Base-by-base conservation (phyloP, 176 grass and related monocot genomes). In the Oryza glumipatula region DNA sequence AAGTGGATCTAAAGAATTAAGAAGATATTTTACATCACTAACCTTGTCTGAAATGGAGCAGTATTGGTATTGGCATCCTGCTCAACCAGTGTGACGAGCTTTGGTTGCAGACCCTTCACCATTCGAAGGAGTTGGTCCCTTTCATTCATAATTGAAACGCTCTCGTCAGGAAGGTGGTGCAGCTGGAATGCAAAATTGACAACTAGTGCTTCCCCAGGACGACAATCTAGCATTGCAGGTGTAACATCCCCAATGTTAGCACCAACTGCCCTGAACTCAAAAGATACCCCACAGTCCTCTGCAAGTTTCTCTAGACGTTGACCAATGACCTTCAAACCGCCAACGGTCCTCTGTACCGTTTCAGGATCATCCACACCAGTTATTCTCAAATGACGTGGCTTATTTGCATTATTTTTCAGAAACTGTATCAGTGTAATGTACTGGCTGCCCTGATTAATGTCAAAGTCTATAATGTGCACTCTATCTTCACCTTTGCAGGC, bases 171-270 rank as follows among this genome's bases (percentile, higher is more conserved):
- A 87, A 99, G 92, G 73, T 99, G 96, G 77, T 99, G 96, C 78
- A 99, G 87, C 68, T 99, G 96, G 81, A 96, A 99, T 2, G 96
- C 93, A 87, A 99, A 99, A 87, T 96, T 99, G 68, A 94, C 96
- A 70, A 99, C 68, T 28, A 99, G 68, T 47, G 89, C 91, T 83
- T 99, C 96, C 47, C 89, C 96, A 64, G 78, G 84, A 78, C 13
- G 84, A 36, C 91, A 95, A 73, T 94, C 93, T 61, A 99, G 85
- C 93, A 96, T 99, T 80, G 82, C 83, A 76, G 96, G 93, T 83
- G 88, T 86, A 35, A 99, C 90, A 90, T 99, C 93, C 26, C 77
- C 86, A 9, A 94, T 93, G 74, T 92, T 89, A 52, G 91, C 93
- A 81, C 86, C 93, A 61, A 99, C 73, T 48, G 94, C 93, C 43